A percentile compares a stretch with the other conserved stretches of the same genome.
Evolutionary conservation across 1,139 yeast genomes (phyloP).

Genomic region (Kodamaea ohmeri): DNA sequence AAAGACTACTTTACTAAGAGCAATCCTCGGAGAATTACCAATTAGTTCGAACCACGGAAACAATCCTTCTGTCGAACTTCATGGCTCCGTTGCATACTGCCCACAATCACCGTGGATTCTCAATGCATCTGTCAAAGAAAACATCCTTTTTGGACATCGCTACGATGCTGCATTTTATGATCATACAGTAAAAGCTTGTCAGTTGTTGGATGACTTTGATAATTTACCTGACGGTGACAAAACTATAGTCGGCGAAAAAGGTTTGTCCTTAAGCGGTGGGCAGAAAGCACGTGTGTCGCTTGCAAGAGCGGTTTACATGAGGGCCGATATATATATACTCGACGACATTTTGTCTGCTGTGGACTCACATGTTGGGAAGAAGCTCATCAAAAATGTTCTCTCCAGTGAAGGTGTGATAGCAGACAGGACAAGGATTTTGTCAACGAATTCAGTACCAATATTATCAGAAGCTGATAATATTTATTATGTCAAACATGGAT

Average conservation of each 20-base stretch:
- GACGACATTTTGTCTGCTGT: slow-evolving; percentile 28
- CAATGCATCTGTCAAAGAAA: slow-evolving; percentile 23
- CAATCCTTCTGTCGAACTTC: slow-evolving; percentile 14
- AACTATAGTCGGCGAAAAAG: slow-evolving; percentile 27
- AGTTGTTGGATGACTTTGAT: slow-evolving; percentile 21
- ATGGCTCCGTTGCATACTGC: slow-evolving; percentile 27
- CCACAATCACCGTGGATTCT: slow-evolving; percentile 25
- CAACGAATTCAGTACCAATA: slow-evolving; percentile 24
- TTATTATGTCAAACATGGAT: slow-evolving; percentile 18
- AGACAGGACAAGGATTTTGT: slow-evolving; percentile 22
- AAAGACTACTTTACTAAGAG: slow-evolving; percentile 26
- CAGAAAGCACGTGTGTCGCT: slow-evolving; percentile 28
- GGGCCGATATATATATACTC: slow-evolving; percentile 23
- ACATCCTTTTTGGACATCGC: slow-evolving; percentile 24
- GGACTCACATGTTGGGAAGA: slow-evolving; percentile 27
- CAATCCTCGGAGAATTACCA: slow-evolving; percentile 26
- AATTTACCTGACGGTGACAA: slow-evolving; percentile 25
- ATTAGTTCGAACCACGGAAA: slow-evolving; percentile 5
- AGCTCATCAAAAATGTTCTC: slow-evolving; percentile 19
- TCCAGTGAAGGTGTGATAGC: slow-evolving; percentile 20
- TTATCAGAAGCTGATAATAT: slow-evolving; percentile 20
- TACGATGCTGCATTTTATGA: slow-evolving; percentile 20
- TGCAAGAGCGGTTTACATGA: slow-evolving; percentile 26
- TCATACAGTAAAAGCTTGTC: slow-evolving; percentile 22
- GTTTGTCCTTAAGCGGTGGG: slow-evolving; percentile 28